phyloP scores from a whole-genome alignment of 441 rosid genomes.

The Brassica hybrid region DNA sequence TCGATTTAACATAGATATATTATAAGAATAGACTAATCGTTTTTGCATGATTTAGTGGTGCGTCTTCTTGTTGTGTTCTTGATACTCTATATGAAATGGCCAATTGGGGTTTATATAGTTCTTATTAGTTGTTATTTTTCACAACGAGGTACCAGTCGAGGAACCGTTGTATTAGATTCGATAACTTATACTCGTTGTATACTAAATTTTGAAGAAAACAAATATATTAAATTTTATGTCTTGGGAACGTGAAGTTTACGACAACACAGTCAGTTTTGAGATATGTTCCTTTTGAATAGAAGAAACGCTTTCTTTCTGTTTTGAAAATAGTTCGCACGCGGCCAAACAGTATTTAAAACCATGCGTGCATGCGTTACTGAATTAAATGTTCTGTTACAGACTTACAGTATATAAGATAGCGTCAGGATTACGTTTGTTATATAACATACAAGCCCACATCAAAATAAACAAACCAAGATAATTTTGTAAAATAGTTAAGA shows the following conservation, averaged over 20 bases:
- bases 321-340: not conserved
- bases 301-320: not conserved
- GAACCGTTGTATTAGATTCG: too few relatives aligned
- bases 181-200: too few relatives aligned
- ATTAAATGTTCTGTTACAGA: constrained; percentile 17
- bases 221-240: not conserved
- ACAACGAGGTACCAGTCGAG: not conserved
- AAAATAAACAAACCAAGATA: not conserved
- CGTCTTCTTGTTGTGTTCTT: not conserved
- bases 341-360: constrained; percentile 4
- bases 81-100: not conserved
- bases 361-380: constrained; percentile 32
- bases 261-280: not conserved
- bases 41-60: not conserved
- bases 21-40: too few relatives aligned
- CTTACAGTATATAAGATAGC: not conserved
- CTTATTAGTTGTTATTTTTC: not conserved
- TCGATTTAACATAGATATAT: too few relatives aligned
- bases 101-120: not conserved
- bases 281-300: not conserved
- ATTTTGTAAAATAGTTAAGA: not conserved
- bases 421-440: not conserved
- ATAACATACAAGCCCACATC: not conserved
- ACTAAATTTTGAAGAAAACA: not conserved
- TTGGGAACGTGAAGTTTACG: not conserved